These are phyloP conservation scores for Rhytidiadelphus loreus DNA, from an alignment of 225 moss, liverwort and hornwort species.

Conservation along the genomic window DNA sequence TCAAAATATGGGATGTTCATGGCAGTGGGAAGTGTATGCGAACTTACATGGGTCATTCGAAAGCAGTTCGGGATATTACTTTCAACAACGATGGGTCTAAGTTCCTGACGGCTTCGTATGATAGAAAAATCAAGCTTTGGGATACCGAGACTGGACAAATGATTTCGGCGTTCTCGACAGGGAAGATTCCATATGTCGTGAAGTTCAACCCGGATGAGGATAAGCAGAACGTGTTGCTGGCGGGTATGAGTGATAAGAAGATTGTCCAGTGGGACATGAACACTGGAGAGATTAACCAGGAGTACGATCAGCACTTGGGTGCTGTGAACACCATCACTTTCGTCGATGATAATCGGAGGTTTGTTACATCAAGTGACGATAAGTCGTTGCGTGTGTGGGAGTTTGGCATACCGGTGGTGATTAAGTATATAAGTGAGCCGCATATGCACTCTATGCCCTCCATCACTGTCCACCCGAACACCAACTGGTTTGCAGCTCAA, in stretches of 20 bases:
- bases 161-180: constrained; percentile 68
- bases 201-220: constrained; percentile 98
- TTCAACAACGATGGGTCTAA: constrained; percentile 96
- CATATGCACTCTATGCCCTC: constrained; percentile 99
- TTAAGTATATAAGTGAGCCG: constrained; percentile 97
- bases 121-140: constrained; percentile 91
- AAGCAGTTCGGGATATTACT: constrained; percentile 86
- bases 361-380: constrained; percentile 96
- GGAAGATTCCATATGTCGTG: constrained; percentile 93
- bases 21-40: constrained; percentile 98
- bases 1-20: constrained; percentile 98
- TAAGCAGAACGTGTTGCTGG: constrained; percentile 82
- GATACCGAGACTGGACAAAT: constrained; percentile 94
- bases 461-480: constrained; percentile 92
- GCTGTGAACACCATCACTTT: constrained; percentile 98
- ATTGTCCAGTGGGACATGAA: constrained; percentile 99
- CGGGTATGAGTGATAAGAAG: constrained; percentile 99
- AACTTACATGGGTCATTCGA: constrained; percentile 95
- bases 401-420: constrained; percentile 98
- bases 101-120: constrained; percentile 95
- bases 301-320: constrained; percentile 97
- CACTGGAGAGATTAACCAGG: constrained; percentile 79
- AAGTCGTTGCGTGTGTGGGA: constrained; percentile 97
- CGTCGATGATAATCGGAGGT: constrained; percentile 90
- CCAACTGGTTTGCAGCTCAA: constrained; percentile 97